phyloP scores from a whole-genome alignment of 208 protist genomes.

The Endotrypanum monterogeii region DNA sequence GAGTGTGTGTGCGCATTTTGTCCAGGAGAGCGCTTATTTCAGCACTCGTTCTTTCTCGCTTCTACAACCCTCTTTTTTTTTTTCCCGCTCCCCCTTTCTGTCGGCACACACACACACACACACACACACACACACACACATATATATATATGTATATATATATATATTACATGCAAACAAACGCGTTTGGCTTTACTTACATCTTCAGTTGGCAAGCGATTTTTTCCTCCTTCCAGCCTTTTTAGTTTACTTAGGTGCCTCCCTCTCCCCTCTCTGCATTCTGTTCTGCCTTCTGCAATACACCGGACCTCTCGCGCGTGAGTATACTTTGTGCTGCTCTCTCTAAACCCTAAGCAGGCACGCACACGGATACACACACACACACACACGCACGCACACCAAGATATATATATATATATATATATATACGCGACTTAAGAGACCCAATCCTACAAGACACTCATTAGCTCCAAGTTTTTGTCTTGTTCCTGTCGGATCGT shows the following conservation, averaged over 20 bases:
- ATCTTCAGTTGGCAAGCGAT: slow-evolving; percentile 7
- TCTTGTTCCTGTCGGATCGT: slow-evolving; percentile 6
- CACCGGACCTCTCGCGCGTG: background rate
- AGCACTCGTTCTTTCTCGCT: background rate
- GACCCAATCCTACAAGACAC: no score
- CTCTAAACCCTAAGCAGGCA: slow-evolving; percentile 1
- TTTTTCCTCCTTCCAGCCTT: background rate
- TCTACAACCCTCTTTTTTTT: background rate
- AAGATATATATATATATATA: background rate
- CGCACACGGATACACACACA: slow-evolving; percentile 3
- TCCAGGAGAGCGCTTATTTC: no score
- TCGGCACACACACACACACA: background rate
- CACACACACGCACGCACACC: slow-evolving; percentile 4
- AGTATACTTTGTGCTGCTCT: background rate
- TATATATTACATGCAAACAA: background rate
- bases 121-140: slow-evolving; percentile 1
- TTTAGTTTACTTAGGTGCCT: background rate
- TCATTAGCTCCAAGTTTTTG: background rate
- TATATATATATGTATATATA: background rate
- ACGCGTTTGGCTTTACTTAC: no score
- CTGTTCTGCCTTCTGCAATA: background rate
- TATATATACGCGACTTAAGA: no score
- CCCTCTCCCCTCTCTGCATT: background rate
- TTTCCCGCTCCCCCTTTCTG: background rate
- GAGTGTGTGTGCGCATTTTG: background rate